Base-by-base conservation (phyloP, 2,329 filamentous ascomycete genomes). In the Stachybotrys chartarum region DNA sequence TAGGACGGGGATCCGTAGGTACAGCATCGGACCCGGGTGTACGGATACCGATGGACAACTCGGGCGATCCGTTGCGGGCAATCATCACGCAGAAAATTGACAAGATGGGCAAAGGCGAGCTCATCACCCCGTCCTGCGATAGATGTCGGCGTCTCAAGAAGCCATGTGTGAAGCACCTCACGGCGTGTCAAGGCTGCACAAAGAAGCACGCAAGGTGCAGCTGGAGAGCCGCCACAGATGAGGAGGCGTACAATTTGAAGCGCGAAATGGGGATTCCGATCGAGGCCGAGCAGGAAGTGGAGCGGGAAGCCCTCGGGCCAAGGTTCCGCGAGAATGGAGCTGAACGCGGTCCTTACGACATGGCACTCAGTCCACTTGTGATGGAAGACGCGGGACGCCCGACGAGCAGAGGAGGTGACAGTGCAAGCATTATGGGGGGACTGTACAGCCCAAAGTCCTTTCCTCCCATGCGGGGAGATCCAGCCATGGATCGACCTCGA, bases 171-270 rank as follows among this genome's bases (percentile, higher is more conserved):
- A 95, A 95, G 71, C 89, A 96, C 59, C 76, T 94, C 45, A 95
- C 90, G 0, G 90, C 90, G 8, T 96, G 91, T 66, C 84, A 87
- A 69, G 90, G 90, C 24, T 96, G 91, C 69, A 95, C 91, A 0
- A 92, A 90, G 68, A 95, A 95, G 68, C 91, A 96, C 67, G 90
- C 90, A 18, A 92, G 91, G 64, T 96, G 91, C 68, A 86, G 85
- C 14, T 96, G 91, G 91, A 88, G 86, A 61, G 84, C 88, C 49
- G 83, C 94, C n/a, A 85, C 83, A 16, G 84, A 90, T 35, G 86
- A 87, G 3, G 91, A 96, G 57, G 64, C 75, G 31, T 64, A 64
- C 30, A 53, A 57, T 10, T 53, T 72, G n/a, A 66, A 60, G 45
- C 56, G 59, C 18, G 68, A 71, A 24, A 60, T 68, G 58, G 64